Percentiles rank a stretch among this genome's conserved stretches.
phyloP scores from a whole-genome alignment of 352 stramenopile species.

The Peronospora destructor region DNA sequence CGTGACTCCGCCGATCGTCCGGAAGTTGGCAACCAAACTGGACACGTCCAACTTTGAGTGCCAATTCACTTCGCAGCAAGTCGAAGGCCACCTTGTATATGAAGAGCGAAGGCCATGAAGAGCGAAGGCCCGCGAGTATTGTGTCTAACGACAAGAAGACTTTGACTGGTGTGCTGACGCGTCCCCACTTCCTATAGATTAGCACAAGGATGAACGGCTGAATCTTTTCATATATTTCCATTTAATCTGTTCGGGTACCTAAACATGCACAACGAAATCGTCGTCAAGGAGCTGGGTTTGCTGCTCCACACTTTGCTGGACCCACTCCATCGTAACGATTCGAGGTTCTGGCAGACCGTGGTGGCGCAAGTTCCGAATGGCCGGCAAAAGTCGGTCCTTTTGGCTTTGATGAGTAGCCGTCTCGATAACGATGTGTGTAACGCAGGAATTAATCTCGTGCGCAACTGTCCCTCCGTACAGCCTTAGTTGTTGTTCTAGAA shows the following conservation, averaged over 20 bases:
- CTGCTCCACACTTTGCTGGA: constrained; percentile 41
- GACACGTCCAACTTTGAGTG: too few species aligned
- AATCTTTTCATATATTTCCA: too few species aligned
- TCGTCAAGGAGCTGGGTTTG: constrained; percentile 46
- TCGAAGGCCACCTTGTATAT: too few species aligned
- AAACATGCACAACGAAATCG: constrained; percentile 51
- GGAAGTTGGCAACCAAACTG: constrained; percentile 10
- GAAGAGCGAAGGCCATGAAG: too few species aligned
- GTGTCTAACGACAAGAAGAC: too few species aligned
- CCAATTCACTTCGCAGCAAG: too few species aligned
- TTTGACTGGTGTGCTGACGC: too few species aligned
- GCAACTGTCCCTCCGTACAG: constrained; percentile 48
- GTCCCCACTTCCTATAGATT: too few species aligned
- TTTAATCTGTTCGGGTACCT: neutral
- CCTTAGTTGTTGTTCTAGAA: constrained; percentile 51
- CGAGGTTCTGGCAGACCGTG: constrained; percentile 39
- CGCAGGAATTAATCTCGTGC: constrained; percentile 30
- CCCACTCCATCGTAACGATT: constrained; percentile 55
- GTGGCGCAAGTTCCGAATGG: constrained; percentile 45
- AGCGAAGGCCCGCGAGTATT: too few species aligned
- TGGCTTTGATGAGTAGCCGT: constrained; percentile 15
- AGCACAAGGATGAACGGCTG: too few species aligned
- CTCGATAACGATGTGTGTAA: constrained; percentile 61
- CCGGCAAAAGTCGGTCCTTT: constrained; percentile 36
- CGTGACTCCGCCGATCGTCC: constrained; percentile 52